Conservation (phyloP, 257 asterid genomes). For the Jasminum sambac region DNA sequence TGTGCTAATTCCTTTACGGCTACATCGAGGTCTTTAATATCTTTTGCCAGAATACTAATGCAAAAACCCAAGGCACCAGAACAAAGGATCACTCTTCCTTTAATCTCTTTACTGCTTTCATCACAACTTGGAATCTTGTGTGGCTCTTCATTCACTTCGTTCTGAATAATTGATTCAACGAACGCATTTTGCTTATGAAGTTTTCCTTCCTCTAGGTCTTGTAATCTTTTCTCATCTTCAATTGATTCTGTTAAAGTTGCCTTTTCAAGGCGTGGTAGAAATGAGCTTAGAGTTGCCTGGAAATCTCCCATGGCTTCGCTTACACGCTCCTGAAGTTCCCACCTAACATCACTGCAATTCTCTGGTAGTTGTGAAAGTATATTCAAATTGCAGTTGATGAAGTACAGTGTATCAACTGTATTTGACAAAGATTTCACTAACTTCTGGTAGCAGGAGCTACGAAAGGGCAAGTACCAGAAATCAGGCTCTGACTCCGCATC, state of each 20-base stretch:
- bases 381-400: constrained; percentile 36
- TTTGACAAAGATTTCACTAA: constrained; percentile 39
- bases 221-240: constrained; percentile 20
- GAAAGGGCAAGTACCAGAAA: constrained; percentile 69
- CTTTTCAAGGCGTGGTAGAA: constrained; percentile 29
- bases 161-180: constrained; percentile 8
- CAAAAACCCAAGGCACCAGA: constrained; percentile 40
- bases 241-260: constrained; percentile 6
- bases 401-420: constrained; percentile 36
- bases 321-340: constrained; percentile 43
- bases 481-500: constrained; percentile 64
- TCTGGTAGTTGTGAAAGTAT: constrained; percentile 30
- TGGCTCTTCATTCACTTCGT: constrained; percentile 22
- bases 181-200: constrained; percentile 5
- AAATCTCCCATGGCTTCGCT: constrained; percentile 31
- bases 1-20: constrained; percentile 29
- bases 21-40: constrained; percentile 27
- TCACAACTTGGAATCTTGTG: constrained; percentile 18
- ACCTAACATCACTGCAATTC: constrained; percentile 22
- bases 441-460: constrained; percentile 44
- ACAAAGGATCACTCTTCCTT: constrained; percentile 23
- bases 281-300: constrained; percentile 33
- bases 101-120: constrained; percentile 21
- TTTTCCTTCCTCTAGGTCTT: constrained; percentile 43
- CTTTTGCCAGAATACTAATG: constrained; percentile 35